Evolutionary conservation across 1,284 basidiomycete species (phyloP).

Genomic region (Sanguinoderma infundibulare): DNA sequence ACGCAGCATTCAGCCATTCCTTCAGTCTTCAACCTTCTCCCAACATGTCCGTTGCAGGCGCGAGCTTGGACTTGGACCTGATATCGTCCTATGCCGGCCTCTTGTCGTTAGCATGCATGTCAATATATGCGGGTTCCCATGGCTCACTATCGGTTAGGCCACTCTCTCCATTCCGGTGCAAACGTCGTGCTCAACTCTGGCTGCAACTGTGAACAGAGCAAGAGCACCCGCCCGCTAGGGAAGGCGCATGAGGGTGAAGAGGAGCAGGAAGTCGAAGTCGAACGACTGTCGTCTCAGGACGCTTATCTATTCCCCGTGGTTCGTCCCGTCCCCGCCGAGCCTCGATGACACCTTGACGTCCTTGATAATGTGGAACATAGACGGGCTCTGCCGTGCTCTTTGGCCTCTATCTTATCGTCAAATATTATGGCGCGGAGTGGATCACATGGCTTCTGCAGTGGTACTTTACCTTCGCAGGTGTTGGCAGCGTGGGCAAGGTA

Average conservation of each 20-base stretch:
- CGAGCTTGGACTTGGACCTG: conserved; percentile 63
- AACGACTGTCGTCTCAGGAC: conserved; percentile 67
- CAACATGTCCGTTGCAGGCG: conserved; percentile 19
- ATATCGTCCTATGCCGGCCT: conserved; percentile 71
- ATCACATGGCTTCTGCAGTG: conserved; percentile 80
- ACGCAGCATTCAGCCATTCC: background rate
- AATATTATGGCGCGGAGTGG: conserved; percentile 82
- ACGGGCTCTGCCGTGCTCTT: conserved; percentile 69
- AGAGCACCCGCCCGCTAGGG: conserved; percentile 6
- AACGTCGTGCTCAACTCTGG: background rate
- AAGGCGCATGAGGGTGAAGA: conserved; percentile 48
- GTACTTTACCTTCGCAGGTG: conserved; percentile 74
- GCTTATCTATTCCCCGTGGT: conserved; percentile 82
- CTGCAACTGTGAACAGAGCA: conserved; percentile 10
- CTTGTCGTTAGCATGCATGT: conserved; percentile 59
- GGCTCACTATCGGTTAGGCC: conserved; percentile 67
- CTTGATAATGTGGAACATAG: conserved; percentile 38
- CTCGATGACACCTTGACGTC: conserved; percentile 9
- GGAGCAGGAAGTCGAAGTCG: conserved; percentile 53
- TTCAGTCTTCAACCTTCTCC: background rate
- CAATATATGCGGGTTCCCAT: conserved; percentile 71
- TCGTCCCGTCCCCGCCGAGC: conserved; percentile 29
- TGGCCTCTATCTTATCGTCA: conserved; percentile 72
- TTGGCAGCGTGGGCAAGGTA: conserved; percentile 76
- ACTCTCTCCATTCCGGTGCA: conserved; percentile 17